Evolutionary conservation across 306 rosid species (phyloP).

Genomic region (Gleditsia sinensis): DNA sequence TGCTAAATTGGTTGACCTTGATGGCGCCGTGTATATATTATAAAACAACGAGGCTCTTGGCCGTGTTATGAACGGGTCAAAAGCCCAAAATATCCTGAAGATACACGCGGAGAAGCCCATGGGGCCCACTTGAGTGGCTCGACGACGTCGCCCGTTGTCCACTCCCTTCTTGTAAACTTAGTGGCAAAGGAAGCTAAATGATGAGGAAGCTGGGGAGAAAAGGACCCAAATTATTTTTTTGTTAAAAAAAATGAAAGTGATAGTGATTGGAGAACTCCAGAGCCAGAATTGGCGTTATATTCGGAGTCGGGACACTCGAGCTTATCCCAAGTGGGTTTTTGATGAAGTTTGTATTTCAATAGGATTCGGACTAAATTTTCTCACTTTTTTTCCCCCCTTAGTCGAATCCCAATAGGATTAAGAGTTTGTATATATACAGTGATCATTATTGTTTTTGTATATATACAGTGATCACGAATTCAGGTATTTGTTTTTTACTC

Average conservation of each 20-base stretch:
- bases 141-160: not conserved
- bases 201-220: conserved; percentile 1
- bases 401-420: not conserved
- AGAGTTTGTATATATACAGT: not conserved
- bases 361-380: conserved; percentile 2
- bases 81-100: not conserved
- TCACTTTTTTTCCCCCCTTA: not conserved
- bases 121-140: conserved; percentile 4
- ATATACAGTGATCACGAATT: not conserved
- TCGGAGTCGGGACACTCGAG: not conserved
- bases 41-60: no score
- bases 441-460: no score
- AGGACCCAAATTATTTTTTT: not conserved
- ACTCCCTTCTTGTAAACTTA: not conserved
- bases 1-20: not conserved
- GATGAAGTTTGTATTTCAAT: not conserved
- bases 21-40: no score
- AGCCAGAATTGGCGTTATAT: not conserved
- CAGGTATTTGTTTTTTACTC: not conserved
- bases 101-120: not conserved
- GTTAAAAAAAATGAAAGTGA: not conserved
- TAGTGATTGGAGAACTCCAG: not conserved
- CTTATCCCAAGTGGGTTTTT: not conserved
- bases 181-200: conserved; percentile 16
- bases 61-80: not conserved